Evolutionary conservation across 129 eudicot species (phyloP), one percentile per base, ranked within the genome.

Genomic region (Oenanthe sinensis): DNA sequence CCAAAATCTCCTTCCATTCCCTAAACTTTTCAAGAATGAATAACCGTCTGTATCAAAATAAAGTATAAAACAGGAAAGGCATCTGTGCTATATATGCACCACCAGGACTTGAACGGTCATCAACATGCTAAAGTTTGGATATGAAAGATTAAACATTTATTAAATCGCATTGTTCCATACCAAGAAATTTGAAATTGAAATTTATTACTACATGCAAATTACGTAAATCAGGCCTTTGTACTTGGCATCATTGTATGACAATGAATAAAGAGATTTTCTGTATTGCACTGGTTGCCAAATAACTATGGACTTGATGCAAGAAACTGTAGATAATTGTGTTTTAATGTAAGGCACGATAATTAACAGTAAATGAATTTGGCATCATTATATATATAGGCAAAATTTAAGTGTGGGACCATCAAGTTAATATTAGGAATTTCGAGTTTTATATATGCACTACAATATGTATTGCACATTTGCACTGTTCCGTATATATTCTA

Each of bases 111-210:
- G 8, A 37, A 15, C 8, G 33, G 30, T 71, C 13, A 71, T 39
- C 30, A 71, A 39, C 75, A 30, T 69, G 49, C 75, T 68, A 68
- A 30, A 68, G 13, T 68, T 36, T 36, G 74, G 39, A 68, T 68
- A 68, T 30, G 16, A 19, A 20, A 71, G 5, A 39, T n/a, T 71
- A 39, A 16, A 40, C 49, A 39, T 65, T 65, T 30, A 30, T 26
- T 28, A 63, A 9, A 63, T 26, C 16, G 54, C 3, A 39, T 12
- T 24, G 37, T 0, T 26, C 13, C 70, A 3, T 63, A 9, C 19
- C 40, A 65, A 30, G 39, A 65, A 1, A 65, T 19, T 65, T 3
- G 19, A 63, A 63, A 63, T 30, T 30, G 37, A 63, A 4, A 39
- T 39, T 39, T 39, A 39, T 39, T 55, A 55, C 13, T 55, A 22